Percentiles rank a stretch among this genome's conserved stretches.
phyloP scores from a whole-genome alignment of 2,329 filamentous ascomycete species.

The Diaporthe amygdali region DNA sequence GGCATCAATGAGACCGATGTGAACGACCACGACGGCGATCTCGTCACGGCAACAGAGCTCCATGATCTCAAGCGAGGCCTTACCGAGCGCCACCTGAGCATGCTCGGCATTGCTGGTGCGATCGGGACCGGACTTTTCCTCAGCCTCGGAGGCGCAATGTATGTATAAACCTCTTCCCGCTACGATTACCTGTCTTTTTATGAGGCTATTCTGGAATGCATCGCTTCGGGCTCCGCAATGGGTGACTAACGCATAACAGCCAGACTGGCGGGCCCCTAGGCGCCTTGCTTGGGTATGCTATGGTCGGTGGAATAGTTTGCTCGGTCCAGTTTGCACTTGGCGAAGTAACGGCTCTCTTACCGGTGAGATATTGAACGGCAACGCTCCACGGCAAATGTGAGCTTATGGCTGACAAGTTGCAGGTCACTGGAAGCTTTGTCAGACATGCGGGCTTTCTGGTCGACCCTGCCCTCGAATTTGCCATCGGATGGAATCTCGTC shows the following conservation, averaged over 20 bases:
- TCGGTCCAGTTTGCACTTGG: constrained; percentile 64
- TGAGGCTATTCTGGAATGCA: no score
- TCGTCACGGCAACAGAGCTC: constrained; percentile 54
- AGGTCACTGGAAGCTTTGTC: constrained; percentile 65
- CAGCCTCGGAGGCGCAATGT: constrained; percentile 61
- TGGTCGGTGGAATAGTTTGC: constrained; percentile 61
- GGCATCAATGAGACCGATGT: not conserved
- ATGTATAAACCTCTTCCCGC: no score
- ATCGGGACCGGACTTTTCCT: constrained; percentile 68
- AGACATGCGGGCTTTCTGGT: constrained; percentile 65
- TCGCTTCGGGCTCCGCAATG: no score
- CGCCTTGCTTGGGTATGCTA: constrained; percentile 57
- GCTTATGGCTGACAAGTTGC: not conserved
- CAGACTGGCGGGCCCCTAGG: constrained; percentile 54
- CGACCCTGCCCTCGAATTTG: constrained; percentile 64
- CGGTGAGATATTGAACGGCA: constrained; percentile 36
- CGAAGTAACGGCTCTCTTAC: constrained; percentile 64
- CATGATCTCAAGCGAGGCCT: constrained; percentile 54
- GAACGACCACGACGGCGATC: constrained; percentile 42
- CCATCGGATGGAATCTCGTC: constrained; percentile 59
- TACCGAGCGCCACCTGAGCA: constrained; percentile 62
- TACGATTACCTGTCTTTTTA: no score
- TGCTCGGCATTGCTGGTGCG: constrained; percentile 66
- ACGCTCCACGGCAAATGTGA: not conserved
- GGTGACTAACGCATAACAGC: no score